These are phyloP conservation scores for Colletotrichum sojae DNA, from an alignment of 2,329 filamentous ascomycete species.

Conservation along the genomic window DNA sequence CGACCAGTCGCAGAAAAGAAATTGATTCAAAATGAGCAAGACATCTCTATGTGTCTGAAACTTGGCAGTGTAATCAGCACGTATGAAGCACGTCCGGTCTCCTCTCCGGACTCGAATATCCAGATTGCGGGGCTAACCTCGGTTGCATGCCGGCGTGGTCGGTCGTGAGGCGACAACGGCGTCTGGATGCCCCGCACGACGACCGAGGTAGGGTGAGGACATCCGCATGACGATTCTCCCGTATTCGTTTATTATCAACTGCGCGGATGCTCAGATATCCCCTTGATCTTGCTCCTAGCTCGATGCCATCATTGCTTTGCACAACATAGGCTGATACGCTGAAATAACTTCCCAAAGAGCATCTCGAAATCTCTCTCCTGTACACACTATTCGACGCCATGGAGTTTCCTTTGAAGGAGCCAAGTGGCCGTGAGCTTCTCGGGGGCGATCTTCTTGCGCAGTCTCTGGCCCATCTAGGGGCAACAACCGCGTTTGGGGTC, in stretches of 20 bases:
- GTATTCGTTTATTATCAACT: no score
- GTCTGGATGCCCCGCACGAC: neutral
- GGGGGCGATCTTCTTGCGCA: slow-evolving; percentile 29
- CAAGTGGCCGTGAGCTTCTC: slow-evolving; percentile 15
- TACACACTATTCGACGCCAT: neutral
- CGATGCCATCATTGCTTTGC: no score
- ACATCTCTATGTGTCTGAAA: no score
- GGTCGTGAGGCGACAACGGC: neutral
- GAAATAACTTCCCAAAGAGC: neutral
- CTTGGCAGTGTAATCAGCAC: no score
- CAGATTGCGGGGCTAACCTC: neutral
- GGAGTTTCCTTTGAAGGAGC: slow-evolving; percentile 19
- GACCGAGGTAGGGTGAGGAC: neutral
- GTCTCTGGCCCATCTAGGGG: slow-evolving; percentile 20
- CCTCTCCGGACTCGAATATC: no score
- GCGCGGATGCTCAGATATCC: no score
- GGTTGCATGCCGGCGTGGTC: neutral
- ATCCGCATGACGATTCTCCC: no score
- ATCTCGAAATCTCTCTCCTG: neutral
- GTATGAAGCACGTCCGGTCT: no score
- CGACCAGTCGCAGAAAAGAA: no score
- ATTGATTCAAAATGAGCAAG: no score
- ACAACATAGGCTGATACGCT: neutral
- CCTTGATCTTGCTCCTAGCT: no score
- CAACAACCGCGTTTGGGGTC: slow-evolving; percentile 17